Conservation (phyloP, 2,329 filamentous ascomycete species). For the Apiospora pterosperma region DNA sequence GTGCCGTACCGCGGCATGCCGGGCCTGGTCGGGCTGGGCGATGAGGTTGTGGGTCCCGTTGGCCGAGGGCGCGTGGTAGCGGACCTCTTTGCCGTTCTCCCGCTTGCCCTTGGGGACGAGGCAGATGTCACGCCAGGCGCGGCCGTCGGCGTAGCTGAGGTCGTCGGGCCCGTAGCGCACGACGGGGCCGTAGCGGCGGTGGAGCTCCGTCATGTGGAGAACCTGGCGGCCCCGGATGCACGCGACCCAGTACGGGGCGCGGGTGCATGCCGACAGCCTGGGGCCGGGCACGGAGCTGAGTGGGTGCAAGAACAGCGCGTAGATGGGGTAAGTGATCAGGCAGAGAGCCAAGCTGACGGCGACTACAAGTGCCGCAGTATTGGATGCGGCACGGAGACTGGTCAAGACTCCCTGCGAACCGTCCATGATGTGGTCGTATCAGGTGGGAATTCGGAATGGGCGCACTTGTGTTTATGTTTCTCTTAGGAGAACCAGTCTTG, state of each 20-base stretch:
- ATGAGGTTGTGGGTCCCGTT: slow-evolving; percentile 14
- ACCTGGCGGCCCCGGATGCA: slow-evolving; percentile 16
- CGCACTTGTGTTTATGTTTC: too few species aligned
- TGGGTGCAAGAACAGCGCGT: neutral
- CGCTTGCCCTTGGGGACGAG: slow-evolving; percentile 10
- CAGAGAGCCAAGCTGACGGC: neutral
- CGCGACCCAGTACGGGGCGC: slow-evolving; percentile 19
- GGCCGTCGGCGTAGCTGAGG: slow-evolving; percentile 14
- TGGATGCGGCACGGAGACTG: slow-evolving; percentile 10
- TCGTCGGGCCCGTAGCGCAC: slow-evolving; percentile 18
- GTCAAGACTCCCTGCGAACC: neutral
- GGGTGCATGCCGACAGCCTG: slow-evolving; percentile 10
- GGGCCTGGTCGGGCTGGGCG: slow-evolving; percentile 12
- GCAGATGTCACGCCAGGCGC: slow-evolving; percentile 19
- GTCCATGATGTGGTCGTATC: neutral
- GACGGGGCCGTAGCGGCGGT: slow-evolving; percentile 16
- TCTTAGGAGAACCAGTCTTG: too few species aligned
- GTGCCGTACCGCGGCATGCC: slow-evolving; percentile 5
- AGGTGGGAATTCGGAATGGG: too few species aligned
- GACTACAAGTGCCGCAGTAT: neutral
- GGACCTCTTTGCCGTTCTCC: neutral
- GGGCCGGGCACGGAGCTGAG: neutral
- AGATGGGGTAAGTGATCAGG: neutral
- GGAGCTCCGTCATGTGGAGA: slow-evolving; percentile 17
- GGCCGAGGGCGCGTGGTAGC: neutral